These are phyloP conservation scores for Sporothrix sp. DNA, from an alignment of 2,329 filamentous ascomycete genomes.

Conservation along the genomic window DNA sequence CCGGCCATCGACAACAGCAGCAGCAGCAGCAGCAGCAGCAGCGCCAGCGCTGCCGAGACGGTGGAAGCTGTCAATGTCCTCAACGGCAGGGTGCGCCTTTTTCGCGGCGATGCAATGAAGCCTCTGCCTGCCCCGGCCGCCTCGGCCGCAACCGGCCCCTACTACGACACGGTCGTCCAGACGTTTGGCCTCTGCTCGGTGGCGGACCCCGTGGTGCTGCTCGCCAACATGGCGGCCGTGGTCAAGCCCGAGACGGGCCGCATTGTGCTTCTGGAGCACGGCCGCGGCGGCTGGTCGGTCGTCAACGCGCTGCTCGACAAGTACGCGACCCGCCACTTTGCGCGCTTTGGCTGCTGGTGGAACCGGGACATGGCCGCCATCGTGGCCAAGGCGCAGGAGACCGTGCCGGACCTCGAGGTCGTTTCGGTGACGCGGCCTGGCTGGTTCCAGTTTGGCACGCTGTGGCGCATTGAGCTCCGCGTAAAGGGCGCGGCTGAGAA, in stretches of 20 bases:
- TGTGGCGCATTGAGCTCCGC: slow-evolving; percentile 48
- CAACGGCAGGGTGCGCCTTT: slow-evolving; percentile 19
- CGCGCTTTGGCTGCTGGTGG: slow-evolving; percentile 58
- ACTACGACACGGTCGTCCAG: slow-evolving; percentile 55
- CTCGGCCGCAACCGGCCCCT: slow-evolving; percentile 8
- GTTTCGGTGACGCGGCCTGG: slow-evolving; percentile 44
- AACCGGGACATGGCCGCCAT: slow-evolving; percentile 52
- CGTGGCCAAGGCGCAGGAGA: slow-evolving; percentile 38
- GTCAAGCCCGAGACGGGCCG: slow-evolving; percentile 46
- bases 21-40: no score
- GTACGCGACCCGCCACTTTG: slow-evolving; percentile 45
- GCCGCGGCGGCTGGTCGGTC: slow-evolving; percentile 43
- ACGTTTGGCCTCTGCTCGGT: slow-evolving; percentile 58
- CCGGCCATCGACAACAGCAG: slow-evolving; percentile 30
- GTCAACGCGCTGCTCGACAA: slow-evolving; percentile 48
- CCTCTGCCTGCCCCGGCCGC: slow-evolving; percentile 28
- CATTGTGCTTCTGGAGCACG: slow-evolving; percentile 54
- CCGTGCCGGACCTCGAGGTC: slow-evolving; percentile 46
- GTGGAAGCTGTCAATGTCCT: slow-evolving; percentile 18
- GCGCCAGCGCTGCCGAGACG: no score
- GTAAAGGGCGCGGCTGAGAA: slow-evolving; percentile 22
- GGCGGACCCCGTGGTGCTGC: slow-evolving; percentile 42
- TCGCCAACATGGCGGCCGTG: slow-evolving; percentile 42
- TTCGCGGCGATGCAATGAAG: slow-evolving; percentile 36
- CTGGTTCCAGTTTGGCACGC: slow-evolving; percentile 46